Percentiles rank a stretch among this genome's conserved stretches.
phyloP scores from a whole-genome alignment of 768 basidiomycete genomes.

The Agaricus blazei region DNA sequence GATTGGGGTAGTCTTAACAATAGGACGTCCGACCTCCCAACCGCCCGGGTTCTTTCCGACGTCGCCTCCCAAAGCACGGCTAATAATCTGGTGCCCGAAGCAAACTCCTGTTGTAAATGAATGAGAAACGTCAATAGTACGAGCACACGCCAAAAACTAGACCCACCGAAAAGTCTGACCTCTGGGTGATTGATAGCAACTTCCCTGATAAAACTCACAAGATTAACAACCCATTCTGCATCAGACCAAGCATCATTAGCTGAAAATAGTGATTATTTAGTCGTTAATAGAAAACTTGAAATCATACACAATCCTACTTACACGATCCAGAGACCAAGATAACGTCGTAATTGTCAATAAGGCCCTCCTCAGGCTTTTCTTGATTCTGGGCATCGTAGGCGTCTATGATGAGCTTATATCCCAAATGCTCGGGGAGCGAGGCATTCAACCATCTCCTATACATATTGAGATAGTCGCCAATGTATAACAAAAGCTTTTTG shows the following conservation, averaged over 20 bases:
- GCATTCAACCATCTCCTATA: constrained; percentile 40
- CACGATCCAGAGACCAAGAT: constrained; percentile 82
- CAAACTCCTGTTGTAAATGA: constrained; percentile 59
- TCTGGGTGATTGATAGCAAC: no score
- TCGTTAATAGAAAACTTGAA: no score
- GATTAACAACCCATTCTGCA: constrained; percentile 67
- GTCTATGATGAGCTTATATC: constrained; percentile 43
- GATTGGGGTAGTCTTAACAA: constrained; percentile 54
- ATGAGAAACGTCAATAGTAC: background rate
- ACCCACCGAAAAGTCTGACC: constrained; percentile 44
- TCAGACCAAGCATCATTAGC: constrained; percentile 74
- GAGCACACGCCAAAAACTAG: background rate
- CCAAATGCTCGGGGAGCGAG: constrained; percentile 17
- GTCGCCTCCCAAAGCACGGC: constrained; percentile 67
- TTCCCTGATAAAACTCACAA: constrained; percentile 49
- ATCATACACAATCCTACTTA: constrained; percentile 19
- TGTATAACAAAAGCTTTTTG: constrained; percentile 30
- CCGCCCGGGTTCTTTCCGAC: constrained; percentile 57
- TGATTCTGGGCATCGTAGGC: constrained; percentile 56
- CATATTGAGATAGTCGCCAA: constrained; percentile 53
- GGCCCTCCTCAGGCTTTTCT: constrained; percentile 54
- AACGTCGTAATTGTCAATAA: constrained; percentile 54
- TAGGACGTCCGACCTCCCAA: constrained; percentile 75
- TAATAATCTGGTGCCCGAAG: constrained; percentile 79
- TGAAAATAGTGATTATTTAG: constrained; percentile 20